phyloP scores from a whole-genome alignment of 2,329 filamentous ascomycete genomes.

The Aspergillus amoenus region DNA sequence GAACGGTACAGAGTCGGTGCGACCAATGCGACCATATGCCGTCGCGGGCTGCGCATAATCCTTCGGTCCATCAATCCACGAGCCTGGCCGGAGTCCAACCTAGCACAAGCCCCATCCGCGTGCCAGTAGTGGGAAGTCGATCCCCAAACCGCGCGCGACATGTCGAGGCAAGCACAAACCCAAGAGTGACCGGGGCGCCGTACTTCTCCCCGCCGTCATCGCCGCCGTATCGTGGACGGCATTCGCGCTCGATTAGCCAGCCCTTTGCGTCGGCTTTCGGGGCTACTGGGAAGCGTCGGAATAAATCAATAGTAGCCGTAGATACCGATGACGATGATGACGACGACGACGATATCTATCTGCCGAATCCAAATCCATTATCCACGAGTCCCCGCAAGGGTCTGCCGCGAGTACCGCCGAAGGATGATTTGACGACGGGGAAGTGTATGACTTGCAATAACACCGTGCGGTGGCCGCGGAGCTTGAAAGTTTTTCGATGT shows the following conservation, averaged over 20 bases:
- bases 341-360: conserved; percentile 27
- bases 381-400: conserved; percentile 43
- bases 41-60: conserved; percentile 33
- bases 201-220: conserved; percentile 19
- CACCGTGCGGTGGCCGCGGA: conserved; percentile 74
- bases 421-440: conserved; percentile 65
- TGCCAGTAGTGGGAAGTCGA: conserved; percentile 19
- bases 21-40: conserved; percentile 38
- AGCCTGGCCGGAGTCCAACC: conserved; percentile 21
- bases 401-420: conserved; percentile 33
- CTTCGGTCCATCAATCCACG: conserved; percentile 27
- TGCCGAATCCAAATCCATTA: conserved; percentile 35
- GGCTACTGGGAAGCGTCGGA: conserved; percentile 48
- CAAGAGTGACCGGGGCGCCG: conserved; percentile 21
- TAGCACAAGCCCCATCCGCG: conserved; percentile 18
- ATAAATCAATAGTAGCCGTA: conserved; percentile 52
- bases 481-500: conserved; percentile 74
- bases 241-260: conserved; percentile 73
- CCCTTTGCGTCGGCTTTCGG: conserved; percentile 73
- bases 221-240: conserved; percentile 34
- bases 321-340: conserved; percentile 47
- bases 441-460: conserved; percentile 85
- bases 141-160: conserved; percentile 25
- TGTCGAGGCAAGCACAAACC: conserved; percentile 23
- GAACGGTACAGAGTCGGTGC: background rate